Conservation (phyloP, 2,329 filamentous ascomycete species). For the Chalaropsis ovoidea region DNA sequence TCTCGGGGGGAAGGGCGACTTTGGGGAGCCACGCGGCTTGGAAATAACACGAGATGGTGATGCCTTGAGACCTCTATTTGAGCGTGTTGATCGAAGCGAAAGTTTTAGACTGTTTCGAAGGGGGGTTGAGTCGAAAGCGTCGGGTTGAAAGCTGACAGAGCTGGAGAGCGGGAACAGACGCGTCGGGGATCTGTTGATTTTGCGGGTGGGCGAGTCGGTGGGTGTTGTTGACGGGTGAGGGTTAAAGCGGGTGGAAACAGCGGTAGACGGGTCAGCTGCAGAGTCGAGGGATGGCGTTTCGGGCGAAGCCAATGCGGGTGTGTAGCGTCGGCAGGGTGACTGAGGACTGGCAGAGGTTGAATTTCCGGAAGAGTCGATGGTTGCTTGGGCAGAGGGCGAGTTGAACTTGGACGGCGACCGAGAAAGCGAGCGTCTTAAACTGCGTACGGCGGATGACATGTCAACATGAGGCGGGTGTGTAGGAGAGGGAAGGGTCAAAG, state of each 20-base stretch:
- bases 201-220: constrained; percentile 28
- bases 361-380: constrained; percentile 40
- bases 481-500: constrained; percentile 76
- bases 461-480: constrained; percentile 75
- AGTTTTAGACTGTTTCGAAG: constrained; percentile 51
- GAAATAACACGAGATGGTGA: constrained; percentile 46
- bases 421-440: constrained; percentile 77
- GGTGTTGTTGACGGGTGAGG: constrained; percentile 18
- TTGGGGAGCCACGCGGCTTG: constrained; percentile 60
- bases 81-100: constrained; percentile 52
- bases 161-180: constrained; percentile 22
- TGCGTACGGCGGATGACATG: constrained; percentile 68
- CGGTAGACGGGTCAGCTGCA: background rate
- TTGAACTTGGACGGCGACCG: constrained; percentile 83
- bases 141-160: constrained; percentile 41
- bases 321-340: constrained; percentile 42
- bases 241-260: constrained; percentile 16
- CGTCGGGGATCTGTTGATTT: constrained; percentile 22
- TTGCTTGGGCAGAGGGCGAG: constrained; percentile 18
- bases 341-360: constrained; percentile 45
- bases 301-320: constrained; percentile 26
- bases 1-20: constrained; percentile 60
- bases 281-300: constrained; percentile 21
- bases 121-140: constrained; percentile 47
- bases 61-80: constrained; percentile 41